These are phyloP conservation scores for Suillus hirtellus DNA, from an alignment of 768 basidiomycete genomes.

Conservation along the genomic window DNA sequence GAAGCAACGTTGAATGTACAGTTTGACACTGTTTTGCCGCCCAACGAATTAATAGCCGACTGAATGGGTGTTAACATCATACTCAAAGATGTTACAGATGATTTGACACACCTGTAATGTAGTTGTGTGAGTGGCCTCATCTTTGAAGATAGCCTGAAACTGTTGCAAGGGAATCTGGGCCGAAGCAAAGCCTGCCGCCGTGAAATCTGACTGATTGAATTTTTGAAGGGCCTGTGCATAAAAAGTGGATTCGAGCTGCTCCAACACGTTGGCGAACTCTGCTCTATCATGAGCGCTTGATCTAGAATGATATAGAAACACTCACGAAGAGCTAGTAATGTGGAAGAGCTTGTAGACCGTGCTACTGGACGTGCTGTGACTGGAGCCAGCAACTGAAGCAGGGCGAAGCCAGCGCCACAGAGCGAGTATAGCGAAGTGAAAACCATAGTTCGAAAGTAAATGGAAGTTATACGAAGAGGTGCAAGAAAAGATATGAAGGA, in stretches of 20 bases:
- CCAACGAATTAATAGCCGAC: conserved; percentile 53
- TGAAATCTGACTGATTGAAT: conserved; percentile 66
- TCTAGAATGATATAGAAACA: conserved; percentile 14
- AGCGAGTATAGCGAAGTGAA: neutral
- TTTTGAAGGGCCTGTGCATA: conserved; percentile 65
- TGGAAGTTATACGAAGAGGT: neutral
- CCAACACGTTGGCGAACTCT: conserved; percentile 80
- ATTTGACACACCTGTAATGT: conserved; percentile 47
- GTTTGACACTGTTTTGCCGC: conserved; percentile 49
- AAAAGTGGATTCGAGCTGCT: conserved; percentile 70
- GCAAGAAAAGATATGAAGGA: neutral
- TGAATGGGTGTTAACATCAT: conserved; percentile 20
- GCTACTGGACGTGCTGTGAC: conserved; percentile 14
- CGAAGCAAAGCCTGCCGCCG: conserved; percentile 60
- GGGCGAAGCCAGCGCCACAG: conserved; percentile 5
- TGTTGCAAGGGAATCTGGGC: conserved; percentile 58
- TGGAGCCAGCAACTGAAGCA: conserved; percentile 5
- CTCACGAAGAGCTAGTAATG: conserved; percentile 60
- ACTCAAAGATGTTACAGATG: neutral
- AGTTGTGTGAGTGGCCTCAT: conserved; percentile 61
- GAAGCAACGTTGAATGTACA: conserved; percentile 72
- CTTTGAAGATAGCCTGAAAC: conserved; percentile 56
- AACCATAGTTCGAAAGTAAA: neutral
- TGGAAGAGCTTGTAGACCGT: conserved; percentile 11
- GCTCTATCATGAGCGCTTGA: neutral